Percentiles rank a stretch among this genome's conserved stretches.
Conservation (phyloP, 371 early-diverging fungal genomes). For the Apophysomyces ossiformis region DNA sequence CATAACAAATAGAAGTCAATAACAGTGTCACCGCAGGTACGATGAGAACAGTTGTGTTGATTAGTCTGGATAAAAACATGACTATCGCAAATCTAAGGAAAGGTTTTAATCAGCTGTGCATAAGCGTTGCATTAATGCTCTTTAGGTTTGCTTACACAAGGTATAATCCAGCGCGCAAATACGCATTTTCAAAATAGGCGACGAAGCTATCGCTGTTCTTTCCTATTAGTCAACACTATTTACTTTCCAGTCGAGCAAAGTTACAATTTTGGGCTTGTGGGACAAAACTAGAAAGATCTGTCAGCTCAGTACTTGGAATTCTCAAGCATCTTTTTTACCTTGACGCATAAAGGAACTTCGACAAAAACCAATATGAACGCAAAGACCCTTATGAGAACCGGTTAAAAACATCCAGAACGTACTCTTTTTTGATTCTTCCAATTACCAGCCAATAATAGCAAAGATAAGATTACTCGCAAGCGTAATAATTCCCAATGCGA, state of each 20-base stretch:
- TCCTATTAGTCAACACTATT: not conserved
- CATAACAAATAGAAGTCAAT: conserved; percentile 41
- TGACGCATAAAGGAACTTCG: conserved; percentile 50
- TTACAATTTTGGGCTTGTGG: conserved; percentile 55
- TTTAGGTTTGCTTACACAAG: conserved; percentile 31
- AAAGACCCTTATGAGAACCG: conserved; percentile 32
- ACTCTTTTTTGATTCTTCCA: not conserved
- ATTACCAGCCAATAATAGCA: conserved; percentile 52
- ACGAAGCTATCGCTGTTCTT: conserved; percentile 42
- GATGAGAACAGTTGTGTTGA: conserved; percentile 34
- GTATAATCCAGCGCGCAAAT: conserved; percentile 40
- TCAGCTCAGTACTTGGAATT: not conserved
- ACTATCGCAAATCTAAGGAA: conserved; percentile 36
- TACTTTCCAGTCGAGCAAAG: not conserved
- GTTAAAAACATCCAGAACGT: not conserved
- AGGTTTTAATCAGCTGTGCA: not conserved
- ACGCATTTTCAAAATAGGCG: conserved; percentile 43
- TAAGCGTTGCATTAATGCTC: not conserved
- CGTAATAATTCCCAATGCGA: conserved; percentile 40
- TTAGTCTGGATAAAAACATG: conserved; percentile 45
- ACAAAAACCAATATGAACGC: conserved; percentile 52
- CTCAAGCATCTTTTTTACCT: conserved; percentile 21
- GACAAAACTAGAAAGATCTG: conserved; percentile 36
- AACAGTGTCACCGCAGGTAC: conserved; percentile 42
- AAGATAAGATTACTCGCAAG: conserved; percentile 38